Evolutionary conservation across 768 basidiomycete genomes (phyloP).

Genomic region (Asterophora lycoperdoides): DNA sequence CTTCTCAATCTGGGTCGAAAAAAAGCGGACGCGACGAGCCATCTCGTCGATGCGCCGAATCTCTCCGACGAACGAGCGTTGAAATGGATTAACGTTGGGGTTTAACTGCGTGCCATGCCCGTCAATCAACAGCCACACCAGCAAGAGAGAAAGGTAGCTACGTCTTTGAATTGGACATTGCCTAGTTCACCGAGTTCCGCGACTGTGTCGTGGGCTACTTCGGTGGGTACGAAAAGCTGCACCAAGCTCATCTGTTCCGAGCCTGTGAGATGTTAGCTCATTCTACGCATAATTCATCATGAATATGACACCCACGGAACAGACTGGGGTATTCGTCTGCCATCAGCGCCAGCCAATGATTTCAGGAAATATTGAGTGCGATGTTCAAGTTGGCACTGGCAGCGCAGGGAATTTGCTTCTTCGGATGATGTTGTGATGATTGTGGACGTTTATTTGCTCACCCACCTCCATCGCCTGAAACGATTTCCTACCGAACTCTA

Average conservation of each 20-base stretch:
- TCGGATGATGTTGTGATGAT: no score
- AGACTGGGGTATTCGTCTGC: slow-evolving; percentile 78
- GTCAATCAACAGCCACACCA: slow-evolving; percentile 1
- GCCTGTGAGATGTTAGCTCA: slow-evolving; percentile 42
- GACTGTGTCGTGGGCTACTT: slow-evolving; percentile 96
- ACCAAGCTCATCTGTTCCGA: slow-evolving; percentile 98
- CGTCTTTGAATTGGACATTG: slow-evolving; percentile 96
- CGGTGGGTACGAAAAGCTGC: slow-evolving; percentile 94
- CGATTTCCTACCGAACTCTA: no score
- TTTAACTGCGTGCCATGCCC: slow-evolving; percentile 60
- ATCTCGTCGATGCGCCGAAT: slow-evolving; percentile 95
- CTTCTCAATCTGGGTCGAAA: slow-evolving; percentile 78
- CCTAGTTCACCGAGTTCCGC: slow-evolving; percentile 94
- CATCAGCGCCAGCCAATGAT: slow-evolving; percentile 39
- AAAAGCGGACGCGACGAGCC: slow-evolving; percentile 91
- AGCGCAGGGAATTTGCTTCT: no score
- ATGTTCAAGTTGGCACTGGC: no score
- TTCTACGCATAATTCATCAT: neutral
- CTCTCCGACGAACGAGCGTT: slow-evolving; percentile 96
- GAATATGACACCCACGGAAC: slow-evolving; percentile 58
- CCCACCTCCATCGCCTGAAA: no score
- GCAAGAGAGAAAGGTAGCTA: slow-evolving; percentile 24
- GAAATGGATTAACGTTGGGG: slow-evolving; percentile 93
- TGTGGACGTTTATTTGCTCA: neutral
- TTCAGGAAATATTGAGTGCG: neutral